Percentiles rank a stretch among this genome's conserved stretches.
phyloP scores from a whole-genome alignment of 2,329 filamentous ascomycete genomes.

The Coniochaeta prunicola region DNA sequence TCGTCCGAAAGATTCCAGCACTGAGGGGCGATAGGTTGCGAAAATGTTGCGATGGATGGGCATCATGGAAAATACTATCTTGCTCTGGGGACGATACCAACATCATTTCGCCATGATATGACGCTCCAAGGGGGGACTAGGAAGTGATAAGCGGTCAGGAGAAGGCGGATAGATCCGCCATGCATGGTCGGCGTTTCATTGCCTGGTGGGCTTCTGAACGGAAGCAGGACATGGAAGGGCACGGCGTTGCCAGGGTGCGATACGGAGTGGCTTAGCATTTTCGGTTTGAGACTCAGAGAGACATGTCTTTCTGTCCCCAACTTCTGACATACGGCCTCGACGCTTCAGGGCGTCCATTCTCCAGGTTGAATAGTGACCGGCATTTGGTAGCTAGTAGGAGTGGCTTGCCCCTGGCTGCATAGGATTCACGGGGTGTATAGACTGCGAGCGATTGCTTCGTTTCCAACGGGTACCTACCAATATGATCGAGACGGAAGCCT shows the following conservation, averaged over 20 bases:
- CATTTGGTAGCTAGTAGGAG: background rate
- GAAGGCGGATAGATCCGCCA: background rate
- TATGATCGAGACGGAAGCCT: no score
- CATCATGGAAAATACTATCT: background rate
- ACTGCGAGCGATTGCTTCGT: background rate
- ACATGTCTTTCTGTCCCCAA: background rate
- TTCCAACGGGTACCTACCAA: background rate
- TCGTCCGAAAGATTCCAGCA: background rate
- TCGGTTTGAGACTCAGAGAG: background rate
- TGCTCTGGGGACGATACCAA: background rate
- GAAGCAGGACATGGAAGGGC: slow-evolving; percentile 1
- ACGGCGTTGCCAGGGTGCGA: slow-evolving; percentile 5
- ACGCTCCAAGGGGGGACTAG: background rate
- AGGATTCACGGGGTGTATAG: background rate
- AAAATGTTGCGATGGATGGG: background rate
- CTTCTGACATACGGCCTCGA: background rate
- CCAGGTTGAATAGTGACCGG: background rate
- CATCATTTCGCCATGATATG: background rate
- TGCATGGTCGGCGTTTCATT: slow-evolving; percentile 12
- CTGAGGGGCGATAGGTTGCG: background rate
- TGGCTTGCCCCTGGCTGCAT: background rate
- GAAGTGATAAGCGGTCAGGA: background rate
- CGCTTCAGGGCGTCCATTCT: background rate
- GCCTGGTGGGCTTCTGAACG: background rate
- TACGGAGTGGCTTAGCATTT: background rate